phyloP scores from a whole-genome alignment of 495 filamentous ascomycete species.

The Lepraria neglecta region DNA sequence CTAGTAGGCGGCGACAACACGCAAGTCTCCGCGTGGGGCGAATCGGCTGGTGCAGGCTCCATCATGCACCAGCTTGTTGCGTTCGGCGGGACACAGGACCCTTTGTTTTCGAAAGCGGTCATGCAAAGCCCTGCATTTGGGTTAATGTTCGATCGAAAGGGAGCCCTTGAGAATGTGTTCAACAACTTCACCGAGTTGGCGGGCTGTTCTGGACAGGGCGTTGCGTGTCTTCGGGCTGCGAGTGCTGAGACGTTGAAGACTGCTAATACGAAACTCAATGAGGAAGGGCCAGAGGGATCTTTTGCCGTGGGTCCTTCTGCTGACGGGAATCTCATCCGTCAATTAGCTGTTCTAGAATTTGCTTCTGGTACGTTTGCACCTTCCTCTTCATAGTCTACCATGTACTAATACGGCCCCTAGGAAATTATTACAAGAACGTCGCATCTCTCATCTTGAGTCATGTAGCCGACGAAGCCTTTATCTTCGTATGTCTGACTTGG shows the following conservation, averaged over 20 bases:
- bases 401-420: constrained; percentile 15
- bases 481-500: constrained; percentile 27
- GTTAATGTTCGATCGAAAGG: constrained; percentile 38
- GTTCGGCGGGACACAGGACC: constrained; percentile 39
- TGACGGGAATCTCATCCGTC: constrained; percentile 41
- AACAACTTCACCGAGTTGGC: constrained; percentile 40
- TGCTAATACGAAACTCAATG: constrained; percentile 38
- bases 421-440: constrained; percentile 38
- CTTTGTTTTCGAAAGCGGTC: constrained; percentile 42
- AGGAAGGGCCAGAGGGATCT: constrained; percentile 33
- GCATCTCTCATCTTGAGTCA: constrained; percentile 40
- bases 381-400: too few species aligned
- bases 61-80: constrained; percentile 39
- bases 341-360: constrained; percentile 41
- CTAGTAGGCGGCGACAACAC: constrained; percentile 42
- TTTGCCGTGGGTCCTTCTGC: constrained; percentile 42
- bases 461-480: constrained; percentile 36
- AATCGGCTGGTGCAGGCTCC: constrained; percentile 39
- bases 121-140: constrained; percentile 46
- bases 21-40: constrained; percentile 42
- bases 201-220: constrained; percentile 41
- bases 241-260: constrained; percentile 33
- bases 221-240: constrained; percentile 40
- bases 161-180: constrained; percentile 36
- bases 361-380: constrained; percentile 18